phyloP scores from a whole-genome alignment of 2,329 filamentous ascomycete species.

The Remersonia thermophila region DNA sequence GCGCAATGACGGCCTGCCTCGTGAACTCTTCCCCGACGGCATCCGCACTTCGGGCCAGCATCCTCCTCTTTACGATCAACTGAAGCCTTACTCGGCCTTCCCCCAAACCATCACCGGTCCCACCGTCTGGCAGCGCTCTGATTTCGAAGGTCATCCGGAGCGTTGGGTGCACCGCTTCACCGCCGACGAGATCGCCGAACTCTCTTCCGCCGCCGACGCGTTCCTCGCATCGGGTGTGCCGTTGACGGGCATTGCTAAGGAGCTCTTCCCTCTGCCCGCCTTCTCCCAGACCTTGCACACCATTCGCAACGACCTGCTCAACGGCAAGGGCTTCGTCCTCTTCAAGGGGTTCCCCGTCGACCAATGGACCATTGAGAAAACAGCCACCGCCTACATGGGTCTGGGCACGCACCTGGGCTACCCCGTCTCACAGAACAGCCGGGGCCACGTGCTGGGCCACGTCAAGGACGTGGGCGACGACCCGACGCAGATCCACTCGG shows the following conservation, averaged over 20 bases:
- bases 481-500: conserved; percentile 66
- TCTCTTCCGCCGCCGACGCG: conserved; percentile 52
- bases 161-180: conserved; percentile 64
- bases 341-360: conserved; percentile 75
- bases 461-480: conserved; percentile 84
- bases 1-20: conserved; percentile 23
- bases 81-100: conserved; percentile 58
- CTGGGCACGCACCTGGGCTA: conserved; percentile 76
- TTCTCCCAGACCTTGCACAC: conserved; percentile 25
- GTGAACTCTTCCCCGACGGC: conserved; percentile 33
- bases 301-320: conserved; percentile 38
- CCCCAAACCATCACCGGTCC: conserved; percentile 58
- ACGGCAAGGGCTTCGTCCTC: conserved; percentile 81
- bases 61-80: conserved; percentile 49
- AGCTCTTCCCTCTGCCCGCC: conserved; percentile 32
- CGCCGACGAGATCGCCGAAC: conserved; percentile 51
- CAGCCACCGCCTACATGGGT: conserved; percentile 82
- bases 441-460: conserved; percentile 76
- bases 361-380: conserved; percentile 67
- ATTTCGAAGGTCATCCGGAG: conserved; percentile 50
- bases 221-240: conserved; percentile 55
- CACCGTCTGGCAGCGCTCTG: conserved; percentile 59
- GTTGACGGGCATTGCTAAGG: conserved; percentile 52
- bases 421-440: conserved; percentile 75
- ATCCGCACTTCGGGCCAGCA: conserved; percentile 55